phyloP scores from a whole-genome alignment of 805 yeast species.

The Brettanomyces anomalus region DNA sequence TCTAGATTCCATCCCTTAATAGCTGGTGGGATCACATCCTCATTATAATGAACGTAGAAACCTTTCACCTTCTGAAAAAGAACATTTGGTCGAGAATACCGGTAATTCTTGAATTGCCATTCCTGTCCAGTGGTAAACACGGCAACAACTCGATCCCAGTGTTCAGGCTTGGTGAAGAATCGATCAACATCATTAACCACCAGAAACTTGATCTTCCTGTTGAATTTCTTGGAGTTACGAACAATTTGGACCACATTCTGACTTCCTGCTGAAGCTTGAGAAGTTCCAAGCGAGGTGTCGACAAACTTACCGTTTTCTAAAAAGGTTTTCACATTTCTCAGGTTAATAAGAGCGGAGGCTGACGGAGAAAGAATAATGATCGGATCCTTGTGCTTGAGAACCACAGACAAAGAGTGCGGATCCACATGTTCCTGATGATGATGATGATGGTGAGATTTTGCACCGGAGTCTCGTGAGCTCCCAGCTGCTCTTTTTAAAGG shows the following conservation, averaged over 20 bases:
- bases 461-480: background rate
- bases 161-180: conserved; percentile 86
- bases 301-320: conserved; percentile 64
- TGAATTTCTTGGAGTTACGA: conserved; percentile 48
- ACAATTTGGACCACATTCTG: conserved; percentile 39
- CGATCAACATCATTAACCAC: conserved; percentile 84
- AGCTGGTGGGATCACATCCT: conserved; percentile 69
- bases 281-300: conserved; percentile 28
- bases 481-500: conserved; percentile 4
- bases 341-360: conserved; percentile 60
- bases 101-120: conserved; percentile 92
- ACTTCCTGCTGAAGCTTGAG: background rate
- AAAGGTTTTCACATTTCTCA: conserved; percentile 58
- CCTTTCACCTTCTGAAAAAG: conserved; percentile 83
- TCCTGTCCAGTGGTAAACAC: conserved; percentile 94
- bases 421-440: conserved; percentile 9
- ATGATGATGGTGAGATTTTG: conserved; percentile 8
- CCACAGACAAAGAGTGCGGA: conserved; percentile 2
- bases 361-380: conserved; percentile 73
- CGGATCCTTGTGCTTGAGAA: conserved; percentile 40
- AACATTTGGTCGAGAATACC: conserved; percentile 69
- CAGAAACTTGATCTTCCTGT: conserved; percentile 50
- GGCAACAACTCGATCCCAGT: conserved; percentile 96
- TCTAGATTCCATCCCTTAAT: conserved; percentile 86
- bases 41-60: conserved; percentile 63